Conservation (phyloP, 495 filamentous ascomycete genomes). For the Haplographium delicatum region DNA sequence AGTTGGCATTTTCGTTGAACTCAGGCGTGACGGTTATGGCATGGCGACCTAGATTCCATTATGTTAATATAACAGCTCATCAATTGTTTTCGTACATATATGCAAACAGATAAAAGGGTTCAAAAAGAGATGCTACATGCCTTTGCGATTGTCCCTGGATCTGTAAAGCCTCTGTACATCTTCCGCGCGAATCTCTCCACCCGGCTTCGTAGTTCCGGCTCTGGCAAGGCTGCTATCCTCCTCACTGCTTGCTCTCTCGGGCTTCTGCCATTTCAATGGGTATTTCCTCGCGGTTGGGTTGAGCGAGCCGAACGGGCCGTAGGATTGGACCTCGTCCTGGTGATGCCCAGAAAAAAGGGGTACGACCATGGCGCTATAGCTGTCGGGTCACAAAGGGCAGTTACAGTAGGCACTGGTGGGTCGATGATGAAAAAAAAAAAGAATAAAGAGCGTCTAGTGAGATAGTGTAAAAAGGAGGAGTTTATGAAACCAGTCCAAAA, state of each 20-base stretch:
- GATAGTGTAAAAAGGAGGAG: too few species aligned
- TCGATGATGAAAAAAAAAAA: too few species aligned
- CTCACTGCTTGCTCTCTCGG: slow-evolving; percentile 7
- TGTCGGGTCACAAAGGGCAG: too few species aligned
- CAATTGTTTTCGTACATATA: background rate
- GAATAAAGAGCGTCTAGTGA: too few species aligned
- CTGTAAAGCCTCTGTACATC: slow-evolving; percentile 17
- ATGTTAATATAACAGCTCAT: background rate
- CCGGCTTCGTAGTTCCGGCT: background rate
- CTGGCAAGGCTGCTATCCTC: background rate
- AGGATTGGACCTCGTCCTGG: slow-evolving; percentile 2
- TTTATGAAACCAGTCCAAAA: too few species aligned
- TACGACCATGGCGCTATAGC: too few species aligned
- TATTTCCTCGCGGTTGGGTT: slow-evolving; percentile 42
- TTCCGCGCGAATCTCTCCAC: slow-evolving; percentile 14
- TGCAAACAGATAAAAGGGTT: background rate
- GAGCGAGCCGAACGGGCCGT: slow-evolving; percentile 42
- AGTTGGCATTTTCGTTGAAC: slow-evolving; percentile 22
- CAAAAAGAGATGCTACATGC: background rate
- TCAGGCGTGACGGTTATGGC: slow-evolving; percentile 42
- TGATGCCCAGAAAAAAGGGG: too few species aligned
- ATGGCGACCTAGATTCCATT: slow-evolving; percentile 45
- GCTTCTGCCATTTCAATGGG: slow-evolving; percentile 1
- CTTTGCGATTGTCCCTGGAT: slow-evolving; percentile 19
- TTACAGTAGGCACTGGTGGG: too few species aligned